A percentile compares a stretch with the other conserved stretches of the same genome.
These are phyloP conservation scores for Xylaria sp. DNA, from an alignment of 495 filamentous ascomycete genomes.

Conservation along the genomic window DNA sequence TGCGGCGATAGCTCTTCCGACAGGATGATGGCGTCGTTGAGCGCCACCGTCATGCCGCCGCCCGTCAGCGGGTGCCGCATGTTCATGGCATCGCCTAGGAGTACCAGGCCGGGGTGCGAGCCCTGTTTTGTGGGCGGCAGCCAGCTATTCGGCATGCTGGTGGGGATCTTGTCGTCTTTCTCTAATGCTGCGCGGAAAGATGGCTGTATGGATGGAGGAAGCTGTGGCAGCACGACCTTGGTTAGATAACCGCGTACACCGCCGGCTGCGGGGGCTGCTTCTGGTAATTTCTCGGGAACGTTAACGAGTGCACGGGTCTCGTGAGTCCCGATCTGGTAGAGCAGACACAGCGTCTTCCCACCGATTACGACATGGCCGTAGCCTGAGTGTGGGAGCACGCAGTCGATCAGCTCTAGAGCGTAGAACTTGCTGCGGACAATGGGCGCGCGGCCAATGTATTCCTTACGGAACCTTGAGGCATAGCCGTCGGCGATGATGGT, in stretches of 20 bases:
- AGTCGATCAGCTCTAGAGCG: slow-evolving; percentile 90
- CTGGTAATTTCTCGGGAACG: slow-evolving; percentile 80
- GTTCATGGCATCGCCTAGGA: slow-evolving; percentile 92
- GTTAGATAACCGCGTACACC: slow-evolving; percentile 83
- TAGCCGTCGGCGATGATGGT: slow-evolving; percentile 95
- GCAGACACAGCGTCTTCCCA: slow-evolving; percentile 77
- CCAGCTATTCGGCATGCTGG: slow-evolving; percentile 93
- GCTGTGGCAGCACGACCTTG: slow-evolving; percentile 76
- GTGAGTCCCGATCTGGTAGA: slow-evolving; percentile 97
- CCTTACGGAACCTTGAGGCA: slow-evolving; percentile 88
- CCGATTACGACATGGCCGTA: slow-evolving; percentile 91
- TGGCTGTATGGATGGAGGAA: slow-evolving; percentile 75
- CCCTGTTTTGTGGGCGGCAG: slow-evolving; percentile 75
- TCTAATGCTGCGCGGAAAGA: slow-evolving; percentile 79
- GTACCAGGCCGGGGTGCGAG: slow-evolving; percentile 73
- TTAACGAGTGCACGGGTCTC: slow-evolving; percentile 92
- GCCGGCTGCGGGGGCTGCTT: slow-evolving; percentile 71
- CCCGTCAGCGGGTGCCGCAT: slow-evolving; percentile 96
- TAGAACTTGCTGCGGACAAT: slow-evolving; percentile 84
- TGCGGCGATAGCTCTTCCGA: slow-evolving; percentile 71
- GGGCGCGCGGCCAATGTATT: slow-evolving; percentile 71
- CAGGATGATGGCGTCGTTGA: slow-evolving; percentile 86
- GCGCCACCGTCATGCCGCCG: slow-evolving; percentile 94
- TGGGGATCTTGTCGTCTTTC: slow-evolving; percentile 67
- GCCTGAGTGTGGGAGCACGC: slow-evolving; percentile 70